Evolutionary conservation across 2,329 filamentous ascomycete species (phyloP).

Genomic region (Ceratocystis destructans): DNA sequence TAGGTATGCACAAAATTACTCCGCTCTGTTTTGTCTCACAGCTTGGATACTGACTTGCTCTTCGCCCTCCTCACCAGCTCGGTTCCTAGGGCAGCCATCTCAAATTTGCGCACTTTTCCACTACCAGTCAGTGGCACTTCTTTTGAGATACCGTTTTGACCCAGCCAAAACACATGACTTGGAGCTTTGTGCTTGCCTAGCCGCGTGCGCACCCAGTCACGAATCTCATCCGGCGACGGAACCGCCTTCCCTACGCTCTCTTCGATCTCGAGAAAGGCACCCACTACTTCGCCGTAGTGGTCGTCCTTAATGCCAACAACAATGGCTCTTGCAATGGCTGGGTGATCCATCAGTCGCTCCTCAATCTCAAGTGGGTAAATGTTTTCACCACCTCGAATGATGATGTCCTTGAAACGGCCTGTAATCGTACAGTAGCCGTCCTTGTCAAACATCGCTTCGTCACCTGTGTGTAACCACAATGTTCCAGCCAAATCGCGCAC

Average conservation of each 20-base stretch:
- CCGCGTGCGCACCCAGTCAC: constrained; percentile 46
- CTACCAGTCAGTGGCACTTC: constrained; percentile 54
- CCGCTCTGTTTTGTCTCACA: neutral
- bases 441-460: constrained; percentile 54
- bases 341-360: constrained; percentile 53
- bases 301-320: constrained; percentile 56
- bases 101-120: constrained; percentile 56
- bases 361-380: constrained; percentile 64
- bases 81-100: constrained; percentile 44
- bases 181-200: constrained; percentile 58
- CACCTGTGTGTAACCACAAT: constrained; percentile 53
- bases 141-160: constrained; percentile 41
- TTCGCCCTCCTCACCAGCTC: constrained; percentile 36
- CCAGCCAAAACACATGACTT: constrained; percentile 62
- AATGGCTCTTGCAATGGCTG: constrained; percentile 47
- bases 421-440: constrained; percentile 60
- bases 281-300: constrained; percentile 63
- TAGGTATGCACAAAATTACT: neutral
- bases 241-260: constrained; percentile 23
- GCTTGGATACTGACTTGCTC: constrained; percentile 31
- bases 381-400: constrained; percentile 64
- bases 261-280: constrained; percentile 43
- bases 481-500: constrained; percentile 38
- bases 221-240: constrained; percentile 41
- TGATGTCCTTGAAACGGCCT: constrained; percentile 66